Base-by-base conservation (phyloP, 257 asterid genomes). In the Nicotiana undulata region DNA sequence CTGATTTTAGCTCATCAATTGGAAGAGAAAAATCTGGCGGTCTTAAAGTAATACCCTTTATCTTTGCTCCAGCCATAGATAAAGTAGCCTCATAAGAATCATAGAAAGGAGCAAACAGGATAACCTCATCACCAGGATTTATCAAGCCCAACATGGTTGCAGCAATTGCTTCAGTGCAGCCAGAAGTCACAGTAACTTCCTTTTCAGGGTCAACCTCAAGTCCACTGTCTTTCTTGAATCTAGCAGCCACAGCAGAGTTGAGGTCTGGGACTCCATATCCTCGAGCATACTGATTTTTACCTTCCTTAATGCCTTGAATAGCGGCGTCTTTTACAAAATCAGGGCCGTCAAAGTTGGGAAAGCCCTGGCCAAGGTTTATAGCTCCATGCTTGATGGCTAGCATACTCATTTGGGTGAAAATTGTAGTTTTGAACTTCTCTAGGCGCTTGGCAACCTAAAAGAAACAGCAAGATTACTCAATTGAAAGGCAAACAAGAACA, bases 271-370 rank as follows among this genome's bases (percentile, higher is more conserved):
- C 89, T 37, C 99, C 99, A 51, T 89, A 90, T 46, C 99, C 99
- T 68, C 99, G 98, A 51, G 99, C 99, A 37, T 96, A 94, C 75
- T 96, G 99, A 59, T 96, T 96, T 80, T 92, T 89, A 64, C 98
- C 90, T 44, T 90, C 97, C 72, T 81, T 89, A 26, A 94, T 87
- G 84, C 97, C 97, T 68, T 94, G 91, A 65, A 96, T 94, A 65
- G 99, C 98, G 4, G 99, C 99, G 84, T 96, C 98, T 83, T 96
- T 96, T 20, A 96, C 98, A 79, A 96, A 96, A 24, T 94, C 98
- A 5, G 99, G 99, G 63, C 99, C 98, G n/a, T 96, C 99, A 11
- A 96, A 94, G 84, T 96, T 96, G 80, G 99, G 99, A 76, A 96
- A 96, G 84, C 99, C 99, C 83, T 96, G 99, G 7, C 99, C 99